phyloP scores from a whole-genome alignment of 371 early-diverging fungal genomes.

The Mucor piriformis region DNA sequence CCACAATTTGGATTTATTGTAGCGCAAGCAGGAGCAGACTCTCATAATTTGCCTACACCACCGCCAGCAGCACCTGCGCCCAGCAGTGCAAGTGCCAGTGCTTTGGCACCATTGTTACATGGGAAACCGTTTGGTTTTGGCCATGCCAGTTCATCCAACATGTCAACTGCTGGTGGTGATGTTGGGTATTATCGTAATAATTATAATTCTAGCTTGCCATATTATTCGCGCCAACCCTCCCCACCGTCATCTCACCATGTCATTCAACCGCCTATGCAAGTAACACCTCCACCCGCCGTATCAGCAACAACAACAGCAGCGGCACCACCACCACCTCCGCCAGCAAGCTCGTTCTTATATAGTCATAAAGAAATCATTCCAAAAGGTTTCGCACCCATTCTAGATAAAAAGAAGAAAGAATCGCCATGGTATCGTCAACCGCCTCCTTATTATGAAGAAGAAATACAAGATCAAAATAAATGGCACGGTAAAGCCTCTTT shows the following conservation, averaged over 20 bases:
- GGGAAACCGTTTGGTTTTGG: conserved; percentile 9
- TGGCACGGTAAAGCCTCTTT: background rate
- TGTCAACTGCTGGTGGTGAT: background rate
- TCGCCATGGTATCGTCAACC: conserved; percentile 10
- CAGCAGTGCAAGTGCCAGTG: conserved; percentile 2
- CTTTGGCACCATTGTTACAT: conserved; percentile 19
- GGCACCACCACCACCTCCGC: background rate
- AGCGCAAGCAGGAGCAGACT: conserved; percentile 55
- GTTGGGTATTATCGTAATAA: conserved; percentile 3
- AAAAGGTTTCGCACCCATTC: conserved; percentile 5
- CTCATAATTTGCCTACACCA: conserved; percentile 25
- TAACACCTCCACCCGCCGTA: background rate
- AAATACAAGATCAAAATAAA: background rate
- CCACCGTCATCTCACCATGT: conserved; percentile 14
- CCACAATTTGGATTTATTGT: conserved; percentile 58
- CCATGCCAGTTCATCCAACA: background rate
- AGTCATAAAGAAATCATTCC: conserved; percentile 8
- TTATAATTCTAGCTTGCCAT: conserved; percentile 10
- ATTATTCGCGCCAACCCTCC: conserved; percentile 22
- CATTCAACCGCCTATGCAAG: conserved; percentile 9
- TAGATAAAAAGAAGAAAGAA: conserved; percentile 7
- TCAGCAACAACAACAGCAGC: background rate
- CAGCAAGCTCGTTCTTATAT: background rate
- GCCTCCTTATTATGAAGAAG: background rate
- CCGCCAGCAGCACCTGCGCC: conserved; percentile 8